A percentile compares a stretch with the other conserved stretches of the same genome.
Evolutionary conservation across 306 rosid species (phyloP).

Genomic region (Corylus heterophylla): DNA sequence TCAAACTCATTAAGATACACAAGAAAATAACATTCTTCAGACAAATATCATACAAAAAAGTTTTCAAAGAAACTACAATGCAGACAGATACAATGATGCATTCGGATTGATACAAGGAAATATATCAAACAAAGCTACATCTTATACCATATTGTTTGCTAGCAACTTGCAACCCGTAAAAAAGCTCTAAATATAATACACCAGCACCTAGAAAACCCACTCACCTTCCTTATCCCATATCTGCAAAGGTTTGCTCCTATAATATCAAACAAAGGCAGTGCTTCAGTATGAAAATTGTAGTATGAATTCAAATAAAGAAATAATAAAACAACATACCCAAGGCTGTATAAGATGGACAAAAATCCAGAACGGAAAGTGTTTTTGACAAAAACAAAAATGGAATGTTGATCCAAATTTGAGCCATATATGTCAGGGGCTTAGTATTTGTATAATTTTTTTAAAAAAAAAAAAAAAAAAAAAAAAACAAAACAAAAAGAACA

Average conservation of each 20-base stretch:
- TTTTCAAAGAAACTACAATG: not conserved
- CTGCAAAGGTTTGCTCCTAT: conserved; percentile 96
- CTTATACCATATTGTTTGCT: not conserved
- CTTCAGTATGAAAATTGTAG: conserved; percentile 24
- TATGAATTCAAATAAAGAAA: not conserved
- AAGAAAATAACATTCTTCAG: not conserved
- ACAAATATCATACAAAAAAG: no score
- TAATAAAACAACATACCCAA: conserved; percentile 59
- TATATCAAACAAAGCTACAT: not conserved
- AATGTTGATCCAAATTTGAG: not conserved
- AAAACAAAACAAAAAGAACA: no score
- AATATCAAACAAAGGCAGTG: conserved; percentile 9
- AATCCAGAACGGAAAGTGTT: conserved; percentile 97
- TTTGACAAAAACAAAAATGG: conserved; percentile 41
- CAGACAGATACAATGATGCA: not conserved
- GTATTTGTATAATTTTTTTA: no score
- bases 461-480: no score
- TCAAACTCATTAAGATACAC: not conserved
- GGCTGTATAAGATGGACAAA: conserved; percentile 88
- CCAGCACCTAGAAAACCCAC: not conserved
- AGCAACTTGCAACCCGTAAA: conserved; percentile 5
- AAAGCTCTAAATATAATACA: conserved; percentile 8
- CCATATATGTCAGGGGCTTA: not conserved
- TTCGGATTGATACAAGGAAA: not conserved
- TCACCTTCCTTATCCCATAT: conserved; percentile 99